A percentile compares a stretch with the other conserved stretches of the same genome.
These are phyloP conservation scores for Ophidiomyces ophidiicola DNA, from an alignment of 2,329 filamentous ascomycete species.

Conservation along the genomic window DNA sequence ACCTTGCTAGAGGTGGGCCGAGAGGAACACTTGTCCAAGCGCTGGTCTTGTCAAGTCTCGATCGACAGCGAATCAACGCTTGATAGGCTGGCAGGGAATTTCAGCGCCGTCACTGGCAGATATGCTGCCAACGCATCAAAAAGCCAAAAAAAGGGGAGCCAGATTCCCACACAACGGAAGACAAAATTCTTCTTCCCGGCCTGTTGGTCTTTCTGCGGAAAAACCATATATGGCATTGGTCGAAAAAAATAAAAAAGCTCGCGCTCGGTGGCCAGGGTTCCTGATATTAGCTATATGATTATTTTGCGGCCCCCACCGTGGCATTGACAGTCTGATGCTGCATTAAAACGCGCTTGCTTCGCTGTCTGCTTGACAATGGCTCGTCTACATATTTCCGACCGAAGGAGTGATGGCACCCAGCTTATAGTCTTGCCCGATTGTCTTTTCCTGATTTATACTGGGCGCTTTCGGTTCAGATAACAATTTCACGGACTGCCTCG, in stretches of 20 bases:
- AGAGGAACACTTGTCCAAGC: conserved; percentile 9
- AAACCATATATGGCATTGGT: conserved; percentile 11
- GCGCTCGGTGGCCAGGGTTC: conserved; percentile 11
- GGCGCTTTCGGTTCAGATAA: conserved; percentile 13
- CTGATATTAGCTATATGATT: conserved; percentile 12
- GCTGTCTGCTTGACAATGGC: conserved; percentile 15
- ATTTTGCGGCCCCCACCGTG: conserved; percentile 21
- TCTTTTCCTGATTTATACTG: conserved; percentile 11
- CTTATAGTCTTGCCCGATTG: conserved; percentile 8
- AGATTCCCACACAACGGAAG: conserved; percentile 9
- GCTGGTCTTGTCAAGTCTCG: conserved; percentile 16
- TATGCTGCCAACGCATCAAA: conserved; percentile 81
- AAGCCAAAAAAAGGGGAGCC: conserved; percentile 17
- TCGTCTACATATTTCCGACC: conserved; percentile 9
- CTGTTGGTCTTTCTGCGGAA: conserved; percentile 5
- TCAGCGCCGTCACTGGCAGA: conserved; percentile 65
- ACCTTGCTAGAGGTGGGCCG: conserved; percentile 10
- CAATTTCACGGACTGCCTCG: conserved; percentile 13
- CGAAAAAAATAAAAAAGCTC: conserved; percentile 7
- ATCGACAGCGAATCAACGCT: conserved; percentile 29
- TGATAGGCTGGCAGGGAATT: conserved; percentile 39
- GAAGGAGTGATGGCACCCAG: conserved; percentile 5
- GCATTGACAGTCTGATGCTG: conserved; percentile 17
- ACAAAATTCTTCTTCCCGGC: conserved; percentile 8
- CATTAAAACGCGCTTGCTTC: conserved; percentile 21